Evolutionary conservation across 371 early-diverging fungal species (phyloP), one percentile per base, ranked within the genome.

Genomic region (Mucor indicus): DNA sequence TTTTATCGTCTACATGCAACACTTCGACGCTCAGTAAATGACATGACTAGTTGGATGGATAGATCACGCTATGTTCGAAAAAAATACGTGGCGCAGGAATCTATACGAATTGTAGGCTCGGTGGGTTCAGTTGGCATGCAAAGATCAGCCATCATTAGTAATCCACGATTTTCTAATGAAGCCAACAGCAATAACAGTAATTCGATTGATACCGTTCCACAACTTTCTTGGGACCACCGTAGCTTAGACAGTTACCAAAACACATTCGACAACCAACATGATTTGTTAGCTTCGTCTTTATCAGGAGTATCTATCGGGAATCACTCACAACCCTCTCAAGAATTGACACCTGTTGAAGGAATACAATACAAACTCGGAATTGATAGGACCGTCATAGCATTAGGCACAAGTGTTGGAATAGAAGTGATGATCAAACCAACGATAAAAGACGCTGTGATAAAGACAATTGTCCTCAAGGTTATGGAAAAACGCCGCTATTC

Each of bases 321-420:
- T 30, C 43, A 53, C 7, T 20, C 16, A 20, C 37, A 25, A 1
- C 44, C 58, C 2, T 32, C 39, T 16, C 44, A 55, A 29, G n/a
- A n/a, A n/a, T n/a, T n/a, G n/a, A n/a, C n/a, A n/a, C n/a, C n/a
- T n/a, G n/a, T n/a, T n/a, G n/a, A n/a, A n/a, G 72, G 72, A 9
- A 24, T 67, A 16, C 64, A 65, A 1, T 71, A 64, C 49, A 61
- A 62, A 8, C 35, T 67, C 22, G 29, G 54, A n/a, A 44, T 71
- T 23, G 72, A 71, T 39, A 55, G 72, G 22, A 67, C 72, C 13
- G 72, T 65, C 20, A 62, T 71, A 37, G 72, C 60, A 1, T 36
- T 71, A 11, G 72, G 72, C 1, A 67, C 72, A 12, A 61, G 68
- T 39, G 37, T 71, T 25, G 72, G 72, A 3, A 25, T 71, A 13